A percentile compares a stretch with the other conserved stretches of the same genome.
These are phyloP conservation scores for Ochromonas danica DNA, from an alignment of 108 stramenopile genomes.

Conservation along the genomic window DNA sequence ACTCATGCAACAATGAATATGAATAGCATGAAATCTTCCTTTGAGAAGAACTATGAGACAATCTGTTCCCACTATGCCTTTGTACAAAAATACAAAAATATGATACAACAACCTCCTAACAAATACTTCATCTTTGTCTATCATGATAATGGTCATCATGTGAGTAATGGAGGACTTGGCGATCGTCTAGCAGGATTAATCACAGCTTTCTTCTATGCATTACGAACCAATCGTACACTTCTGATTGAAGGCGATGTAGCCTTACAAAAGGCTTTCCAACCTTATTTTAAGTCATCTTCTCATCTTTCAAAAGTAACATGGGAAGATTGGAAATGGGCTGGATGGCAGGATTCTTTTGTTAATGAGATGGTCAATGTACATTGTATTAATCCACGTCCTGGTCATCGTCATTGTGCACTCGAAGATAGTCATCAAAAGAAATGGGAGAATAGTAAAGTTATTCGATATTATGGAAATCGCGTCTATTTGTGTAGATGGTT, in stretches of 20 bases:
- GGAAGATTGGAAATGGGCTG: neutral
- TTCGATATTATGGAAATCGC: conserved; percentile 8
- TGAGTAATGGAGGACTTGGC: neutral
- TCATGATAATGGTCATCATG: neutral
- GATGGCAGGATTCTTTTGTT: neutral
- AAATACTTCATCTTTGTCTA: neutral
- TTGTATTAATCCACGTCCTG: neutral
- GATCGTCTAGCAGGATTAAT: neutral
- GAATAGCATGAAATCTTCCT: no score
- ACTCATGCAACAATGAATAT: no score
- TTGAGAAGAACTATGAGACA: no score
- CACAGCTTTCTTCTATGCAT: neutral
- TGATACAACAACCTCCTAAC: neutral
- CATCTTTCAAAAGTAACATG: neutral
- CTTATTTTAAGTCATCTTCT: neutral
- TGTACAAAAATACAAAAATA: neutral
- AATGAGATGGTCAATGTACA: neutral
- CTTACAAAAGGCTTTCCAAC: neutral
- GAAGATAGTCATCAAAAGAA: conserved; percentile 4
- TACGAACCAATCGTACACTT: conserved; percentile 2
- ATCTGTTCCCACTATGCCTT: neutral
- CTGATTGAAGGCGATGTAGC: neutral
- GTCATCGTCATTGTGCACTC: neutral
- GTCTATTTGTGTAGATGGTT: conserved; percentile 4
- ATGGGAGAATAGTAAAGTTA: neutral